Evolutionary conservation across 441 rosid species (phyloP).

Genomic region (Eutrema salsugineum): DNA sequence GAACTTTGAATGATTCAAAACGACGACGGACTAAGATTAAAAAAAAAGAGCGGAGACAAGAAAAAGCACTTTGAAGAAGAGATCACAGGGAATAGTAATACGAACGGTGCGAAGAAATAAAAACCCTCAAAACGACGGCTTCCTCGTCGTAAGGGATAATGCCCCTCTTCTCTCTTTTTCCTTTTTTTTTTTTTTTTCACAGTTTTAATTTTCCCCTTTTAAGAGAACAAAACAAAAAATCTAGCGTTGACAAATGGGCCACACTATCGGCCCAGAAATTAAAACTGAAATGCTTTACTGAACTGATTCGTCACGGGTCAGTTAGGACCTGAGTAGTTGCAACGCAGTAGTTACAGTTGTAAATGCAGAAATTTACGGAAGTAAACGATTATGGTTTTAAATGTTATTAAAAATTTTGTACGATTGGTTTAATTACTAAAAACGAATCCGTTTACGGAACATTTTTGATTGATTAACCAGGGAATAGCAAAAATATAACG

Average conservation of each 20-base stretch:
- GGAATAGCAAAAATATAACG: no score
- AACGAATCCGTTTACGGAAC: no score
- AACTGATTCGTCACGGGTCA: no score
- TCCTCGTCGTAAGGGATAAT: constrained; percentile 43
- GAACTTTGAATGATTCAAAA: constrained; percentile 36
- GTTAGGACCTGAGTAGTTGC: no score
- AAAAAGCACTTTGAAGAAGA: constrained; percentile 1
- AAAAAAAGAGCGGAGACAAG: neutral
- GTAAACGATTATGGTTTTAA: no score
- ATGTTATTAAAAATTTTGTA: no score
- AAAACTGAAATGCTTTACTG: neutral
- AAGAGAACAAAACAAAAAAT: neutral
- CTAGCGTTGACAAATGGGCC: neutral
- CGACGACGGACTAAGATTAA: constrained; percentile 38
- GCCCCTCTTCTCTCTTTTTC: neutral
- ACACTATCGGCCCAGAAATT: neutral
- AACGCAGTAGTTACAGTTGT: no score
- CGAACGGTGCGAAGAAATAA: constrained; percentile 21
- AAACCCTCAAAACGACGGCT: constrained; percentile 50
- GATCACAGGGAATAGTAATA: constrained; percentile 13
- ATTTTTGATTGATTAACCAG: no score
- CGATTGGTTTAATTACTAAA: no score
- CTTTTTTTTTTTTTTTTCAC: neutral
- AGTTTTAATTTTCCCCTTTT: neutral
- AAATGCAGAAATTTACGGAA: no score